Conservation (phyloP, 257 asterid species). For the Thymus mandschuricus region DNA sequence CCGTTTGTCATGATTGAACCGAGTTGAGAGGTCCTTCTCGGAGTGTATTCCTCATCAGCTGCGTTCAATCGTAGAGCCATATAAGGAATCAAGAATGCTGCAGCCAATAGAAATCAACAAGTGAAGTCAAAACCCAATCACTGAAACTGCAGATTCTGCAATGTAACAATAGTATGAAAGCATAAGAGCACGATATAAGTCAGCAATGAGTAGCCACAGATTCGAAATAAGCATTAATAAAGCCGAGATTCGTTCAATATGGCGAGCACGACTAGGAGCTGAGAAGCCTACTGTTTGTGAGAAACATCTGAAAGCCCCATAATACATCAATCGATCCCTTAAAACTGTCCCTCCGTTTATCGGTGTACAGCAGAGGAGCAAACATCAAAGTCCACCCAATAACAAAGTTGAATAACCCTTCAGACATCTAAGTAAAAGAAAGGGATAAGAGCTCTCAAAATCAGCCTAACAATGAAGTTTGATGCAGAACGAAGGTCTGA, state of each 20-base stretch:
- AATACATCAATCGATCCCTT: slow-evolving; percentile 78
- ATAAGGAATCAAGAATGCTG: slow-evolving; percentile 94
- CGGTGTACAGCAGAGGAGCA: slow-evolving; percentile 91
- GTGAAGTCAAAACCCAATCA: slow-evolving; percentile 4
- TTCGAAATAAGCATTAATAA: background rate
- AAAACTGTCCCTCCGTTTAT: slow-evolving; percentile 65
- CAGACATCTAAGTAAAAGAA: slow-evolving; percentile 66
- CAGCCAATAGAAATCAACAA: slow-evolving; percentile 28
- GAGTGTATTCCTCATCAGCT: slow-evolving; percentile 38
- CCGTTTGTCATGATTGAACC: slow-evolving; percentile 70
- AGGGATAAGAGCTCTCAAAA: slow-evolving; percentile 16
- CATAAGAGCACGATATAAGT: background rate
- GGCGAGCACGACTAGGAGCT: slow-evolving; percentile 16
- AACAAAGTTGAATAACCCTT: slow-evolving; percentile 94
- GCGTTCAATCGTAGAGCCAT: slow-evolving; percentile 86
- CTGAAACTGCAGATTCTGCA: background rate
- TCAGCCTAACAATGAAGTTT: slow-evolving; percentile 23
- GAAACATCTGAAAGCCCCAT: slow-evolving; percentile 93
- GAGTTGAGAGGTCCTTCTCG: slow-evolving; percentile 54
- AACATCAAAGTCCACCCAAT: slow-evolving; percentile 91
- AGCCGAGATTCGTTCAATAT: background rate
- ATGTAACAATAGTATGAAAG: background rate
- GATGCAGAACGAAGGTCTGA: slow-evolving; percentile 2
- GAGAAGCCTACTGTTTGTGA: slow-evolving; percentile 79
- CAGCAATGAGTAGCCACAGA: background rate